phyloP scores from a whole-genome alignment of 2,329 filamentous ascomycete genomes.

The Huntiella decipiens region DNA sequence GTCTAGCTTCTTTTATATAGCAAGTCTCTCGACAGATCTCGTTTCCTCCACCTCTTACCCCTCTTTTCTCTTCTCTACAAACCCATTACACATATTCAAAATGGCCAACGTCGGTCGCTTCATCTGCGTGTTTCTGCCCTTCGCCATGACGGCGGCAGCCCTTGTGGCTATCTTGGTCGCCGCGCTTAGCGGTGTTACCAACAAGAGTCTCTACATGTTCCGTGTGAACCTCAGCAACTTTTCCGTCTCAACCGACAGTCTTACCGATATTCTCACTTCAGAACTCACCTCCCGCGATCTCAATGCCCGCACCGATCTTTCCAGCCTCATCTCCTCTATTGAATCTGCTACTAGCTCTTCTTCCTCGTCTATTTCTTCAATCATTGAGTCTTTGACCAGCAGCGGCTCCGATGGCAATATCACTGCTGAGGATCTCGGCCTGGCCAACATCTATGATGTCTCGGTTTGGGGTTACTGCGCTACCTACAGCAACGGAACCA shows the following conservation, averaged over 20 bases:
- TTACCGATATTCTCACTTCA: conserved; percentile 11
- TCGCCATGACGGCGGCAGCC: conserved; percentile 59
- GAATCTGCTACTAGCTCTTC: conserved; percentile 41
- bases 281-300: conserved; percentile 20
- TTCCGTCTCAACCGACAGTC: conserved; percentile 14
- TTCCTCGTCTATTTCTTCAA: conserved; percentile 22
- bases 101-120: conserved; percentile 51
- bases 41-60: background rate
- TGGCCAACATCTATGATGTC: conserved; percentile 64
- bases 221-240: conserved; percentile 39
- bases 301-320: conserved; percentile 24
- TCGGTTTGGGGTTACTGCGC: conserved; percentile 77
- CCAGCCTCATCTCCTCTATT: conserved; percentile 34
- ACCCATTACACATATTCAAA: conserved; percentile 13
- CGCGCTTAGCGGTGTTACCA: conserved; percentile 34
- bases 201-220: conserved; percentile 39
- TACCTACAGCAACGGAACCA: conserved; percentile 33
- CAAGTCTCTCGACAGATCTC: background rate
- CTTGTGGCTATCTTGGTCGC: conserved; percentile 49
- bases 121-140: conserved; percentile 73
- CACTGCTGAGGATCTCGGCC: conserved; percentile 36
- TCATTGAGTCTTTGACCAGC: conserved; percentile 11
- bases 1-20: background rate
- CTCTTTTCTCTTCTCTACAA: background rate
- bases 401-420: conserved; percentile 26